These are phyloP conservation scores for Veloboletus limbatus DNA, from an alignment of 1,284 basidiomycete genomes.

Conservation along the genomic window DNA sequence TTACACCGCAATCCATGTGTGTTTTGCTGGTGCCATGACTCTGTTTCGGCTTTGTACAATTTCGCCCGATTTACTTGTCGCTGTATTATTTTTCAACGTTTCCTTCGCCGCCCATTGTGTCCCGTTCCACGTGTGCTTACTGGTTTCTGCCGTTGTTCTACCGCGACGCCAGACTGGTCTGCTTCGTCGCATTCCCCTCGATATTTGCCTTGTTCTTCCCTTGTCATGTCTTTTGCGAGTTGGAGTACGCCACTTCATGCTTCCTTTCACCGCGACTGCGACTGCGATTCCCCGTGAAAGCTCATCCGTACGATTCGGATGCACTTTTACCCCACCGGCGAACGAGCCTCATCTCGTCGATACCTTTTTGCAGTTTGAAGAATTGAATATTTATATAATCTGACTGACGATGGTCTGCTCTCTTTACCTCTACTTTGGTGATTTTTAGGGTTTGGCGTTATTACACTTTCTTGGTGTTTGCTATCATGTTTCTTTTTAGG, in stretches of 20 bases:
- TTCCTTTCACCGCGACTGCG: background rate
- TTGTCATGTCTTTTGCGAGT: no score
- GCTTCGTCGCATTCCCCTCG: slow-evolving; percentile 15
- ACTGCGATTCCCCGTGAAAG: slow-evolving; percentile 18
- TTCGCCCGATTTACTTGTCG: slow-evolving; percentile 15
- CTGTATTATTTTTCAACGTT: no score
- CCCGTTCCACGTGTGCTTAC: no score
- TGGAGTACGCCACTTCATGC: no score
- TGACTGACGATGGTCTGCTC: no score
- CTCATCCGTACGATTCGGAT: slow-evolving; percentile 6
- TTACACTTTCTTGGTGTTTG: no score
- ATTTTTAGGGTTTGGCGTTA: no score
- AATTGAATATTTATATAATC: background rate
- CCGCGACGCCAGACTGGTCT: slow-evolving; percentile 30
- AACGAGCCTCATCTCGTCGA: slow-evolving; percentile 38
- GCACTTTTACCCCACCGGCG: slow-evolving; percentile 27
- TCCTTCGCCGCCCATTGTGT: no score
- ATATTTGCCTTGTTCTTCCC: no score
- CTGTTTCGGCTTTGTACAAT: slow-evolving; percentile 20
- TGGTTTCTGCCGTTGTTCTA: no score
- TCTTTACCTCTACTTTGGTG: no score
- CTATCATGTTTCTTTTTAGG: no score
- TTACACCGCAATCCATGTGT: slow-evolving; percentile 2
- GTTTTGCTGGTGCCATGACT: slow-evolving; percentile 9
- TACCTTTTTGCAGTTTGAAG: slow-evolving; percentile 20